Evolutionary conservation across 2,329 filamentous ascomycete species (phyloP), one percentile per base, ranked within the genome.

Genomic region (Xylaria sp.): DNA sequence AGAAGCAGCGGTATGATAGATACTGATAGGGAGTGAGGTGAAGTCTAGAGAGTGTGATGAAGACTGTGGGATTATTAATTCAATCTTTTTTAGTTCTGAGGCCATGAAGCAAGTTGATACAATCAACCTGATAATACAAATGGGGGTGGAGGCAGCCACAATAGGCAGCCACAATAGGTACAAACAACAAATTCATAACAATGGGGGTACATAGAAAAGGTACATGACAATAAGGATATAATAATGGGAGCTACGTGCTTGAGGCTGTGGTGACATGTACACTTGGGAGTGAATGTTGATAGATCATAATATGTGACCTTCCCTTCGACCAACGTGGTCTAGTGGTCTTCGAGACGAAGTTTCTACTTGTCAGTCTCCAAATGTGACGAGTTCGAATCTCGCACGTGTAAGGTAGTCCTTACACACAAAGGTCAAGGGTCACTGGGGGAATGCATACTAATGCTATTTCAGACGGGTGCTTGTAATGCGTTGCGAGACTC

Each of bases 321-420:
- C 37, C 12, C 27, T n/a, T 48, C 35, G 27, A 63, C 60, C 60
- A 35, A 48, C 47, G 6, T 63, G 60, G 60, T 42, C 60, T 63
- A 63, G 50, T 55, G 60, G 60, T 55, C 60, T 55, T 53, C 16
- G 60, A 44, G 40, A 48, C 35, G 10, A 51, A 35, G 44, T 37
- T 51, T 35, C 12, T 18, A 35, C 29, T 25, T 60, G 29, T 5
- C 18, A 50, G 44, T 63, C 50, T 55, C 51, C 29, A 27, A 29
- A 57, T 55, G 25, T 48, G 50, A 55, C 50, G 60, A 42, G 60
- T 63, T 63, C 60, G 60, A 63, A 6, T 55, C 60, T 53, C 51
- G 50, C 60, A 47, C 5, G 50, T 63, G 60, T 42, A 47, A 12
- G 60, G 60, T 37, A 63, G 50, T 63, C 50, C 37, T 47, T 55